Evolutionary conservation across 768 basidiomycete genomes (phyloP).

Genomic region (Tephrocybe sp.): DNA sequence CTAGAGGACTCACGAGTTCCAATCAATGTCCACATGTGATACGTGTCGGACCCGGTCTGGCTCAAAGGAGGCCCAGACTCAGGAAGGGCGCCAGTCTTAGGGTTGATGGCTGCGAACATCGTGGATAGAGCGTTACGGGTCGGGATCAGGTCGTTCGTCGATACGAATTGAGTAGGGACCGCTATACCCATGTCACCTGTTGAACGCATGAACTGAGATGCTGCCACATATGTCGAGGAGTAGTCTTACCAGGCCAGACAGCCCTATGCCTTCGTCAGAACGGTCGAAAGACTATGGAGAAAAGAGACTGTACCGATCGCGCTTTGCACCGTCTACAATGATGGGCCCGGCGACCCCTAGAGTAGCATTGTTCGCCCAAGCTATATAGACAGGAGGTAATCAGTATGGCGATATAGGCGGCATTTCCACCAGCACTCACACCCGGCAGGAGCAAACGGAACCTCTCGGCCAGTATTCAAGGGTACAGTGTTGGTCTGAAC

Average conservation of each 20-base stretch:
- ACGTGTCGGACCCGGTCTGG: slow-evolving; percentile 50
- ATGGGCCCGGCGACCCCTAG: slow-evolving; percentile 59
- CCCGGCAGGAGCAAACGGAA: slow-evolving; percentile 46
- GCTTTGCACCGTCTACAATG: slow-evolving; percentile 61
- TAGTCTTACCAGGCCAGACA: slow-evolving; percentile 51
- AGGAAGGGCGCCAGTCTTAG: slow-evolving; percentile 52
- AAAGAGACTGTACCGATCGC: slow-evolving; percentile 41
- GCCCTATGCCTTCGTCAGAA: slow-evolving; percentile 31
- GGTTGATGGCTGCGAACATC: slow-evolving; percentile 55
- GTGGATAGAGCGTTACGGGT: slow-evolving; percentile 58
- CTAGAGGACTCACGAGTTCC: slow-evolving; percentile 49
- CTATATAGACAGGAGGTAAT: slow-evolving; percentile 20
- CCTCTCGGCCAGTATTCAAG: slow-evolving; percentile 47
- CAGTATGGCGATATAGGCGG: not conserved
- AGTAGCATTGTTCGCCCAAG: slow-evolving; percentile 55
- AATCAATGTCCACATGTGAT: slow-evolving; percentile 62
- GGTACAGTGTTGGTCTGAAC: slow-evolving; percentile 59
- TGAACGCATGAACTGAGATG: not conserved
- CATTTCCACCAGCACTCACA: slow-evolving; percentile 25
- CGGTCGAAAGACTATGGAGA: not conserved
- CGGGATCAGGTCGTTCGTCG: slow-evolving; percentile 56
- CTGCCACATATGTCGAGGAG: not conserved
- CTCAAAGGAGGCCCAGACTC: slow-evolving; percentile 52
- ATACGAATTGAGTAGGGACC: slow-evolving; percentile 60
- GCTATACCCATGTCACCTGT: slow-evolving; percentile 64